phyloP scores from a whole-genome alignment of 768 basidiomycete genomes.

The Tubosaeta sp. region DNA sequence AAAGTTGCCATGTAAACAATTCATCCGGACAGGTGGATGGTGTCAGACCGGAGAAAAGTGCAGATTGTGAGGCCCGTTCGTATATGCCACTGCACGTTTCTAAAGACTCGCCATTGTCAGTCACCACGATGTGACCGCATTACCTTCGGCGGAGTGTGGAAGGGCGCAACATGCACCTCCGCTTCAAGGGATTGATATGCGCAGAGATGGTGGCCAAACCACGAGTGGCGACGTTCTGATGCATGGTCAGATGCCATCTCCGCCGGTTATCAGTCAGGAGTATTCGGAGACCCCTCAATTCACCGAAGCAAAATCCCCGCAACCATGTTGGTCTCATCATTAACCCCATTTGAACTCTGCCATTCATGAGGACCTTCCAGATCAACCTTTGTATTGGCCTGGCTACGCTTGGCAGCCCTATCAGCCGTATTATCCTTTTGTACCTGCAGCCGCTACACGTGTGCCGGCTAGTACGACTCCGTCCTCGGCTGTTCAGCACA shows the following conservation, averaged over 20 bases:
- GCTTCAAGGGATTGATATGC: conserved; percentile 2
- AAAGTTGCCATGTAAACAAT: conserved; percentile 40
- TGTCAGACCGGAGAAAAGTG: conserved; percentile 41
- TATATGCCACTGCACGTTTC: background rate
- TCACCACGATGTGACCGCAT: conserved; percentile 19
- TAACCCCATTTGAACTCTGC: background rate
- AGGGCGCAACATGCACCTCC: conserved; percentile 6
- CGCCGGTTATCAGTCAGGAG: conserved; percentile 1
- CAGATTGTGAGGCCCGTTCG: conserved; percentile 34
- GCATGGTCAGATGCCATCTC: conserved; percentile 12
- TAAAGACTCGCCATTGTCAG: conserved; percentile 3
- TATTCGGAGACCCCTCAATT: conserved; percentile 23
- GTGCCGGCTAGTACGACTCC: background rate
- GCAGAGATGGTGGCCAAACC: conserved; percentile 11
- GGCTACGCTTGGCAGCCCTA: conserved; percentile 10
- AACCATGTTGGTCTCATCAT: conserved; percentile 29
- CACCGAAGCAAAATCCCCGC: conserved; percentile 29
- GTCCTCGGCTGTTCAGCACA: conserved; percentile 1
- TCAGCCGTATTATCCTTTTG: conserved; percentile 29
- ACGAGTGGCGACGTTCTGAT: conserved; percentile 27
- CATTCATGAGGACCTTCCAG: conserved; percentile 5
- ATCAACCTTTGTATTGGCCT: conserved; percentile 16
- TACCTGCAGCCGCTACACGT: conserved; percentile 12
- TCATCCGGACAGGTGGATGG: conserved; percentile 38
- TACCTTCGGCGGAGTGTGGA: conserved; percentile 18